A percentile compares a stretch with the other conserved stretches of the same genome.
Evolutionary conservation across 495 filamentous ascomycete genomes (phyloP).

Genomic region (Aspergillus sparsus): DNA sequence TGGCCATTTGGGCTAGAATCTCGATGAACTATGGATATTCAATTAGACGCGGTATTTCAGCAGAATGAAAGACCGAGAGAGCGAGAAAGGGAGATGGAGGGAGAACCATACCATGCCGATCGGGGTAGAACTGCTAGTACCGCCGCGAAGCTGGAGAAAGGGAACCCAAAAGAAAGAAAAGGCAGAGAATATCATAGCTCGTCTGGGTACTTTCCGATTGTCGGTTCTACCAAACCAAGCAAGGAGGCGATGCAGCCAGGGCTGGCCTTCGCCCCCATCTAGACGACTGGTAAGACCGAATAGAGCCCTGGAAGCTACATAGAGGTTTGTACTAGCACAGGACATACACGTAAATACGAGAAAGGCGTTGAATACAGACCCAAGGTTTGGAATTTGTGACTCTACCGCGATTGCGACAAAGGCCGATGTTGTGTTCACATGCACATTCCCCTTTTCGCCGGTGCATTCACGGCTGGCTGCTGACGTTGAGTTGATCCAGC

Average conservation of each 20-base stretch:
- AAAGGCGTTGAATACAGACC: background rate
- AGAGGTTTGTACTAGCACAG: slow-evolving; percentile 8
- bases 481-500: background rate
- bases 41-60: background rate
- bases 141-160: slow-evolving; percentile 7
- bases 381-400: background rate
- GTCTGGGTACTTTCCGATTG: background rate
- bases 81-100: too few relatives aligned
- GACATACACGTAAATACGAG: slow-evolving; percentile 2
- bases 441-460: background rate
- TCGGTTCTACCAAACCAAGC: slow-evolving; percentile 7
- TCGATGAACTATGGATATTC: too few relatives aligned
- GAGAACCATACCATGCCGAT: slow-evolving; percentile 1
- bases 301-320: background rate
- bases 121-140: background rate
- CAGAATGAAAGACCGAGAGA: background rate
- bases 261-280: slow-evolving; percentile 4
- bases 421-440: slow-evolving; percentile 3
- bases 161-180: slow-evolving; percentile 5
- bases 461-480: background rate
- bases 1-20: slow-evolving; percentile 4
- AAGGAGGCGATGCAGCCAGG: background rate
- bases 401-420: slow-evolving; percentile 5
- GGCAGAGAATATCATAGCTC: slow-evolving; percentile 6
- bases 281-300: slow-evolving; percentile 8